Percentiles rank a stretch among this genome's conserved stretches.
These are phyloP conservation scores for Zalaria sp. DNA, from an alignment of 2,329 filamentous ascomycete genomes.

Conservation along the genomic window DNA sequence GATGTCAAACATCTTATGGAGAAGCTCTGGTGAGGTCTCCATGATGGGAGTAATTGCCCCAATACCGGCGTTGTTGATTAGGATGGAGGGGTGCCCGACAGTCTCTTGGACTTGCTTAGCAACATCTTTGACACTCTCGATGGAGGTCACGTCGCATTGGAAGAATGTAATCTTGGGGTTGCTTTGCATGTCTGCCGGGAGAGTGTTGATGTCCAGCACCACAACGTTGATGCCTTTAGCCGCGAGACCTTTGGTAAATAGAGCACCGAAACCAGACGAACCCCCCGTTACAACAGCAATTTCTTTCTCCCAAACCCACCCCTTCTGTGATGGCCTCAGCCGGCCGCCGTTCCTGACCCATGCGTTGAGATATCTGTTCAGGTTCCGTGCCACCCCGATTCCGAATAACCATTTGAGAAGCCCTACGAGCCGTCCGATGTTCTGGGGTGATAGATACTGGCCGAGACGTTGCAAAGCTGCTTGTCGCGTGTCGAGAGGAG, in stretches of 20 bases:
- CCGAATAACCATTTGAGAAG: constrained; percentile 17
- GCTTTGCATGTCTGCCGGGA: constrained; percentile 17
- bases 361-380: constrained; percentile 14
- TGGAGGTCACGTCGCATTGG: constrained; percentile 34
- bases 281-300: constrained; percentile 21
- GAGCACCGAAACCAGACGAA: constrained; percentile 23
- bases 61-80: constrained; percentile 39
- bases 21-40: constrained; percentile 26
- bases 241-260: constrained; percentile 20
- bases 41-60: constrained; percentile 33
- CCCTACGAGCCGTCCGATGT: constrained; percentile 12
- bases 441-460: constrained; percentile 13
- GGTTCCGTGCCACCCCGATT: constrained; percentile 15
- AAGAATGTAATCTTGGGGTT: constrained; percentile 21
- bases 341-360: constrained; percentile 23
- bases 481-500: constrained; percentile 14
- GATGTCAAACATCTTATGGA: constrained; percentile 37
- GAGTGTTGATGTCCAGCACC: constrained; percentile 21
- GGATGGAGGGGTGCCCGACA: constrained; percentile 30
- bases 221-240: constrained; percentile 23
- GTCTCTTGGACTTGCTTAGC: constrained; percentile 24
- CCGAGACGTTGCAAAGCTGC: constrained; percentile 14
- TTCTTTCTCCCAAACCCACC: constrained; percentile 22
- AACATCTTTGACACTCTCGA: constrained; percentile 29
- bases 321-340: constrained; percentile 18